Evolutionary conservation across 805 yeast species (phyloP).

Genomic region (Cyberlindnera mrakii): DNA sequence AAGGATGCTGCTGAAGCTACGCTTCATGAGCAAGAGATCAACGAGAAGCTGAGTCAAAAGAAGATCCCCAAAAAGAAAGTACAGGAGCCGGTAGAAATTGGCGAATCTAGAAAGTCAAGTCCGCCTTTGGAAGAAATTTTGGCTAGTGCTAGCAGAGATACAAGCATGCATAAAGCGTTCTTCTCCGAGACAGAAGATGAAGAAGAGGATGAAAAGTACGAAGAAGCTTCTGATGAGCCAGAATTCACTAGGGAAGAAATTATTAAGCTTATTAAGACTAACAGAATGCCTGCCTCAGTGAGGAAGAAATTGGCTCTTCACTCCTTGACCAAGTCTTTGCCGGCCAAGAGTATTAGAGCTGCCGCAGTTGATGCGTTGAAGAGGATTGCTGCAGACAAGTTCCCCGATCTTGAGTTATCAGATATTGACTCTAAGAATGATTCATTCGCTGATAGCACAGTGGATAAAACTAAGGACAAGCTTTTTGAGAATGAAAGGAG

Average conservation of each 20-base stretch:
- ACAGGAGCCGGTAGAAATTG: neutral
- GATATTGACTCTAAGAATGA: neutral
- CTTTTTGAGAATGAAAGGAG: too few species aligned
- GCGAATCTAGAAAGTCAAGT: neutral
- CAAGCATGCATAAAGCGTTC: neutral
- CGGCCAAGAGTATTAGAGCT: neutral
- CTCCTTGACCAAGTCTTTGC: slow-evolving; percentile 4
- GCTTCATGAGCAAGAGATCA: slow-evolving; percentile 31
- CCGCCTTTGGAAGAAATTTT: neutral
- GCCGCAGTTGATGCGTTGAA: slow-evolving; percentile 3
- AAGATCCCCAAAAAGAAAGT: slow-evolving; percentile 18
- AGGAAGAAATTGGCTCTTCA: slow-evolving; percentile 7
- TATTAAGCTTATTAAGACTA: slow-evolving; percentile 4
- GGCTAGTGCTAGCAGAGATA: neutral
- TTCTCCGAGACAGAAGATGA: slow-evolving; percentile 3
- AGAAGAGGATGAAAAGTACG: neutral
- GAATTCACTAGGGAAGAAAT: slow-evolving; percentile 5
- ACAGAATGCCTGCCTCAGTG: slow-evolving; percentile 5
- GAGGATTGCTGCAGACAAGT: slow-evolving; percentile 3
- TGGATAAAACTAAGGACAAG: too few species aligned
- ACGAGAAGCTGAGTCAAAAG: slow-evolving; percentile 19
- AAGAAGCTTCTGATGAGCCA: slow-evolving; percentile 2
- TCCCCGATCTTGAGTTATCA: slow-evolving; percentile 5
- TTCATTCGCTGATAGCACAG: too few species aligned
- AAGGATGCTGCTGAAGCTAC: slow-evolving; percentile 34